Evolutionary conservation across 2,329 filamentous ascomycete genomes (phyloP).

Genomic region (Sclerotinia borealis): DNA sequence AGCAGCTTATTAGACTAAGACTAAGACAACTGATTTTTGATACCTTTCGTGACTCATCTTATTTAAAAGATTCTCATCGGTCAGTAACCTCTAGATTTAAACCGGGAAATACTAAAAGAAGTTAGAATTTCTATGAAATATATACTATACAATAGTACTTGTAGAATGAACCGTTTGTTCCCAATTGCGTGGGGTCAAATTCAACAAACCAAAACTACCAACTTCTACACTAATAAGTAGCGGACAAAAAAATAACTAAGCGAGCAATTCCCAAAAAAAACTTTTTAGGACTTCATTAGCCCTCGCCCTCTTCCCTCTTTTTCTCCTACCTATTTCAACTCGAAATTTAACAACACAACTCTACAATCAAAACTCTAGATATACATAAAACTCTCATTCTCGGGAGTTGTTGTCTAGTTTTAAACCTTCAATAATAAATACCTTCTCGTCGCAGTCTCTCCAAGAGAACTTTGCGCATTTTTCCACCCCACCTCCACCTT

Average conservation of each 20-base stretch:
- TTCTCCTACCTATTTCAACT: background rate
- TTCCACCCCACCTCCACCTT: slow-evolving; percentile 26
- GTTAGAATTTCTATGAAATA: too few relatives aligned
- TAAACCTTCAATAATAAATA: slow-evolving; percentile 28
- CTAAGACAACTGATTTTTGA: too few relatives aligned
- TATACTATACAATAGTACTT: too few relatives aligned
- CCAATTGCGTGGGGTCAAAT: too few relatives aligned
- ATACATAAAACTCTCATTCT: slow-evolving; percentile 32
- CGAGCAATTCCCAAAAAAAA: slow-evolving; percentile 7
- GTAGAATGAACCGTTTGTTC: too few relatives aligned
- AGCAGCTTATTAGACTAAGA: too few relatives aligned
- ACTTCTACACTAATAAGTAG: background rate
- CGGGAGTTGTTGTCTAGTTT: slow-evolving; percentile 47
- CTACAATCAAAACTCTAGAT: slow-evolving; percentile 26
- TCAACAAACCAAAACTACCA: background rate
- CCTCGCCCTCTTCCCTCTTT: background rate
- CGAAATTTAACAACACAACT: slow-evolving; percentile 12
- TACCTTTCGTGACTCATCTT: too few relatives aligned
- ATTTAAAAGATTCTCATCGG: too few relatives aligned
- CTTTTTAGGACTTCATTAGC: slow-evolving; percentile 4
- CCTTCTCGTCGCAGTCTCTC: slow-evolving; percentile 30
- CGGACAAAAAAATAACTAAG: background rate
- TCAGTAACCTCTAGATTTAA: too few relatives aligned
- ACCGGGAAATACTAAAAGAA: too few relatives aligned
- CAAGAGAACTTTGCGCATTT: slow-evolving; percentile 29